A percentile compares a stretch with the other conserved stretches of the same genome.
These are phyloP conservation scores for Apiospora hydei DNA, from an alignment of 2,329 filamentous ascomycete genomes.

Conservation along the genomic window DNA sequence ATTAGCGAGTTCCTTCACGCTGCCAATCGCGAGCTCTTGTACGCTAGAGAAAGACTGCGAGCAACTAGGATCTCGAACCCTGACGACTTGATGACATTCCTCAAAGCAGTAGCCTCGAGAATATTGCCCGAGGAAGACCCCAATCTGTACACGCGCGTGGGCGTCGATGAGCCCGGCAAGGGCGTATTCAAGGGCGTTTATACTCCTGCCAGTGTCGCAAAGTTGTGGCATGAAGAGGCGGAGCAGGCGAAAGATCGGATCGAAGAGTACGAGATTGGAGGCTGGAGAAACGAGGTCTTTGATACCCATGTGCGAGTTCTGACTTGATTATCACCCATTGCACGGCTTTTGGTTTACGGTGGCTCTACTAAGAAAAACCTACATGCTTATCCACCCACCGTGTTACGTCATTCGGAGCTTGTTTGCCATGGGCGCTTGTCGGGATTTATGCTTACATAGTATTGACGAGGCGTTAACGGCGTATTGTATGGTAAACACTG, in stretches of 20 bases:
- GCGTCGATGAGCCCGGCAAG: slow-evolving; percentile 62
- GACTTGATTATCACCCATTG: slow-evolving; percentile 27
- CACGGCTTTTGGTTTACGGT: not conserved
- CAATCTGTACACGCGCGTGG: slow-evolving; percentile 77
- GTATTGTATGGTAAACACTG: not conserved
- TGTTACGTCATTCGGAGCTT: slow-evolving; percentile 11
- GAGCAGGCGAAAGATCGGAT: slow-evolving; percentile 73
- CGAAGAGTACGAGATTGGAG: slow-evolving; percentile 73
- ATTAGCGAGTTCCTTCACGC: slow-evolving; percentile 75
- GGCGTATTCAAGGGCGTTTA: slow-evolving; percentile 84
- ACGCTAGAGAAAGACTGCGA: slow-evolving; percentile 83
- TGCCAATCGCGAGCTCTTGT: slow-evolving; percentile 85
- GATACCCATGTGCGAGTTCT: slow-evolving; percentile 47
- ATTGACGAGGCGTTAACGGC: not conserved
- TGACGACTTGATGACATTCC: slow-evolving; percentile 79
- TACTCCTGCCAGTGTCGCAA: slow-evolving; percentile 87
- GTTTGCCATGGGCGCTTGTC: not conserved
- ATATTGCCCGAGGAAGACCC: slow-evolving; percentile 76
- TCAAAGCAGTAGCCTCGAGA: slow-evolving; percentile 81
- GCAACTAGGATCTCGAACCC: slow-evolving; percentile 86
- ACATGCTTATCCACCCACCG: not conserved
- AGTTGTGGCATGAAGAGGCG: slow-evolving; percentile 87
- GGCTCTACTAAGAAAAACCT: slow-evolving; percentile 7
- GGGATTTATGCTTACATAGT: not conserved
- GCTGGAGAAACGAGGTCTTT: slow-evolving; percentile 90